A percentile compares a stretch with the other conserved stretches of the same genome.
Conservation (phyloP, 2,329 filamentous ascomycete genomes). For the Thermoascus crustaceus region DNA sequence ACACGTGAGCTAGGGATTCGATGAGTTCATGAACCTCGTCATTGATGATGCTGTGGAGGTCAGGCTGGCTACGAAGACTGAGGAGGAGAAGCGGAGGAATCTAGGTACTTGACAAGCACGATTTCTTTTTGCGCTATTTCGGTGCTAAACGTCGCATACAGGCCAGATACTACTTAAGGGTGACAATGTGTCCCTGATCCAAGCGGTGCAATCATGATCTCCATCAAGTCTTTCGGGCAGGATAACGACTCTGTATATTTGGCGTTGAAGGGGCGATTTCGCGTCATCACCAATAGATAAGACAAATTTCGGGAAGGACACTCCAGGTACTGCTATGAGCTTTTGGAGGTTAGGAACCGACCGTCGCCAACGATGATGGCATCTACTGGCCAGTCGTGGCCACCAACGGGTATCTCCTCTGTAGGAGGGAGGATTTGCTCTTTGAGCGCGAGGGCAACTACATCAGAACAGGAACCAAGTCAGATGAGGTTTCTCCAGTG, state of each 20-base stretch:
- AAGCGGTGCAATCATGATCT: constrained; percentile 37
- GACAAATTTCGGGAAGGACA: constrained; percentile 12
- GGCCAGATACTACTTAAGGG: constrained; percentile 82
- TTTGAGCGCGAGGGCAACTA: constrained; percentile 71
- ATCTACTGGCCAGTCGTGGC: constrained; percentile 72
- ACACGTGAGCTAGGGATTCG: constrained; percentile 64
- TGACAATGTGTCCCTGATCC: constrained; percentile 79
- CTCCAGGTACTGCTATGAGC: constrained; percentile 13
- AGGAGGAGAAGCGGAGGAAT: constrained; percentile 67
- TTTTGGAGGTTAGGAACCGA: constrained; percentile 37
- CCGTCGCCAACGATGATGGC: constrained; percentile 67
- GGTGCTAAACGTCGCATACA: constrained; percentile 26
- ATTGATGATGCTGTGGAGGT: constrained; percentile 94
- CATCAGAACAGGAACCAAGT: constrained; percentile 23
- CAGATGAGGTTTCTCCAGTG: constrained; percentile 8
- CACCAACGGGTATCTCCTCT: constrained; percentile 63
- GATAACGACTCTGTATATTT: constrained; percentile 2
- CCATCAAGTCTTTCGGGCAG: no score
- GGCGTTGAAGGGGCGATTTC: constrained; percentile 13
- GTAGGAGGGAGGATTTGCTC: constrained; percentile 69
- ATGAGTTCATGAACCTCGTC: constrained; percentile 99
- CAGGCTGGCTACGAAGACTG: constrained; percentile 70
- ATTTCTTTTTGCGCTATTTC: not conserved
- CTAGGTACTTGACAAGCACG: constrained; percentile 53
- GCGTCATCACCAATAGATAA: constrained; percentile 13